Conservation (phyloP, 1,284 basidiomycete species). For the Moesziomyces sp. region DNA sequence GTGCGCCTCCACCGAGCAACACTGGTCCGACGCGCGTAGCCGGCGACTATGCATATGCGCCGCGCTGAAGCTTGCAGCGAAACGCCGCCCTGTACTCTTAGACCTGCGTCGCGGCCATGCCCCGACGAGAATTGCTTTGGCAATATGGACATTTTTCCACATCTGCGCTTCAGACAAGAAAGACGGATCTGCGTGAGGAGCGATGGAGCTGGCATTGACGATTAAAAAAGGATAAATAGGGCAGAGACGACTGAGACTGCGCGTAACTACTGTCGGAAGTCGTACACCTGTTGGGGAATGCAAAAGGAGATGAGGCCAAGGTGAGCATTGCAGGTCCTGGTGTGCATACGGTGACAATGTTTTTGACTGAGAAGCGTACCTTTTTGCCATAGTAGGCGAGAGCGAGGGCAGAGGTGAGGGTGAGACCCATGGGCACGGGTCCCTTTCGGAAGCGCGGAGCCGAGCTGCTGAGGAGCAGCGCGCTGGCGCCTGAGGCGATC, state of each 20-base stretch:
- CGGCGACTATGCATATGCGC: not conserved
- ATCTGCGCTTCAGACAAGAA: not conserved
- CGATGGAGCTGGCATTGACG: too few relatives aligned
- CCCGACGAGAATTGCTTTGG: not conserved
- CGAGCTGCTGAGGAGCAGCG: constrained; percentile 80
- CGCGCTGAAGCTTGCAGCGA: not conserved
- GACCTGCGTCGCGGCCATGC: not conserved
- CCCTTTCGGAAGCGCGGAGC: constrained; percentile 79
- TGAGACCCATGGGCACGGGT: constrained; percentile 78
- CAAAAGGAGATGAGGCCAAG: not conserved
- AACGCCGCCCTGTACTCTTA: not conserved
- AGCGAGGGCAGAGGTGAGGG: constrained; percentile 75
- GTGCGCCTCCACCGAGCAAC: not conserved
- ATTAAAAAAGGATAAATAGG: too few relatives aligned
- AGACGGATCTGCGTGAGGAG: too few relatives aligned
- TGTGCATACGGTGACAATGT: too few relatives aligned
- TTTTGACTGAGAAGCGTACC: constrained; percentile 18
- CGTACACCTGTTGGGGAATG: constrained; percentile 36
- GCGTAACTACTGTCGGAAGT: constrained; percentile 42
- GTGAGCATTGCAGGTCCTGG: not conserved
- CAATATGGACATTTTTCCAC: not conserved
- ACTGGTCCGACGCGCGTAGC: too few relatives aligned
- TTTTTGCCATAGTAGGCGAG: constrained; percentile 78
- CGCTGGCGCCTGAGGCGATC: constrained; percentile 76
- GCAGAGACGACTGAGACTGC: too few relatives aligned